Conservation (phyloP, 2,329 filamentous ascomycete species). For the Cordyceps pruinosa region DNA sequence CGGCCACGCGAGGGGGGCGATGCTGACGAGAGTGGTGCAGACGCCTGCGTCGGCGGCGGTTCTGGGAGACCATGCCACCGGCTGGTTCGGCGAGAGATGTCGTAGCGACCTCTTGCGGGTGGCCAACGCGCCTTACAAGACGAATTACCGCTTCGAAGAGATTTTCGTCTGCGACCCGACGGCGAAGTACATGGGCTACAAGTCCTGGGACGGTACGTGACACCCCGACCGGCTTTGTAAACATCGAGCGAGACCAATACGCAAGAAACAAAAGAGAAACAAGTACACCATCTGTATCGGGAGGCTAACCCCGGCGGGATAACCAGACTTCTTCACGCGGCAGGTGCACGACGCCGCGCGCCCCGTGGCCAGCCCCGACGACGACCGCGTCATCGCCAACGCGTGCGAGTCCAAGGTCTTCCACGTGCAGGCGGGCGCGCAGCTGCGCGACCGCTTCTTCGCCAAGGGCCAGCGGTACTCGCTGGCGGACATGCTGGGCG, state of each 20-base stretch:
- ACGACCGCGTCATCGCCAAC: conserved; percentile 50
- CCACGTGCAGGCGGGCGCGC: conserved; percentile 42
- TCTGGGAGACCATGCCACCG: conserved; percentile 34
- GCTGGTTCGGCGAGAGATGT: conserved; percentile 51
- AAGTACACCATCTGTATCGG: no score
- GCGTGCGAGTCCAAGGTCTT: conserved; percentile 59
- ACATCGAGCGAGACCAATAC: background rate
- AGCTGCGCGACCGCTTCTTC: conserved; percentile 57
- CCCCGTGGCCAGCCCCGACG: conserved; percentile 50
- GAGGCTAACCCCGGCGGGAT: no score
- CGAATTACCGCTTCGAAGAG: conserved; percentile 46
- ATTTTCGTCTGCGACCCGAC: conserved; percentile 54
- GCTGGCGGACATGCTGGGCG: conserved; percentile 54
- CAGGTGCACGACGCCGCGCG: conserved; percentile 45
- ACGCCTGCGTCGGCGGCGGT: conserved; percentile 49
- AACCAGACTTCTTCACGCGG: conserved; percentile 58
- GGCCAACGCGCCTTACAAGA: conserved; percentile 39
- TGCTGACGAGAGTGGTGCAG: conserved; percentile 18
- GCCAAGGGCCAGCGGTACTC: conserved; percentile 65
- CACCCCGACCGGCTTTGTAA: background rate
- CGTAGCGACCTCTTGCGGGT: conserved; percentile 43
- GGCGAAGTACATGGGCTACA: conserved; percentile 52
- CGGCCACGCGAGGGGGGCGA: conserved; percentile 1
- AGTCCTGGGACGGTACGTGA: conserved; percentile 55
- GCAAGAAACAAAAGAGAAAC: background rate